Evolutionary conservation across 306 rosid genomes (phyloP).

Genomic region (Malus sieversii): DNA sequence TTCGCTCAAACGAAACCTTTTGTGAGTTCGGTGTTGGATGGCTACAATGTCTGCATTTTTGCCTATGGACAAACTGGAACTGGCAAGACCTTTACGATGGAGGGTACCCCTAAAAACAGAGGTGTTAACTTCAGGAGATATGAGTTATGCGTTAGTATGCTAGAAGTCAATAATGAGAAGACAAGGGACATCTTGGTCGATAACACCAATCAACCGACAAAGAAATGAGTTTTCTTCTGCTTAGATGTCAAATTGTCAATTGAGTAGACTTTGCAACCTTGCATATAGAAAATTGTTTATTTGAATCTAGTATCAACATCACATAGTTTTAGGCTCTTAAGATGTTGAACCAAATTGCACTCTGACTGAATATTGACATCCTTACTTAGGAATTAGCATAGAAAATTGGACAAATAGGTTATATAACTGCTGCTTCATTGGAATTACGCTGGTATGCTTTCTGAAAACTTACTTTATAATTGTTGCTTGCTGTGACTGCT

Average conservation of each 20-base stretch:
- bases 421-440: not conserved
- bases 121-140: constrained; percentile 86
- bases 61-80: constrained; percentile 88
- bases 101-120: constrained; percentile 77
- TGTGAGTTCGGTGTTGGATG: too few species aligned
- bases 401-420: not conserved
- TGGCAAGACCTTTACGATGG: constrained; percentile 97
- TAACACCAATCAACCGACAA: constrained; percentile 56
- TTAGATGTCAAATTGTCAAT: not conserved
- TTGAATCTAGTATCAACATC: not conserved
- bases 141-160: constrained; percentile 76
- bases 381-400: not conserved
- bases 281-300: not conserved
- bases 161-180: constrained; percentile 56
- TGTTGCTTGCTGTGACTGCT: too few species aligned
- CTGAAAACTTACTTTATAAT: too few species aligned
- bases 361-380: not conserved
- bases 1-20: too few species aligned
- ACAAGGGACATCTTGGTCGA: constrained; percentile 32
- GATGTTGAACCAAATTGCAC: not conserved
- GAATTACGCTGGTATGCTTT: too few species aligned
- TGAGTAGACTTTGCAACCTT: not conserved
- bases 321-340: not conserved
- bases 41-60: too few species aligned
- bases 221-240: constrained; percentile 53